Percentiles rank a stretch among this genome's conserved stretches.
Conservation (phyloP, 1,139 yeast genomes). For the Kodamaea sp. region DNA sequence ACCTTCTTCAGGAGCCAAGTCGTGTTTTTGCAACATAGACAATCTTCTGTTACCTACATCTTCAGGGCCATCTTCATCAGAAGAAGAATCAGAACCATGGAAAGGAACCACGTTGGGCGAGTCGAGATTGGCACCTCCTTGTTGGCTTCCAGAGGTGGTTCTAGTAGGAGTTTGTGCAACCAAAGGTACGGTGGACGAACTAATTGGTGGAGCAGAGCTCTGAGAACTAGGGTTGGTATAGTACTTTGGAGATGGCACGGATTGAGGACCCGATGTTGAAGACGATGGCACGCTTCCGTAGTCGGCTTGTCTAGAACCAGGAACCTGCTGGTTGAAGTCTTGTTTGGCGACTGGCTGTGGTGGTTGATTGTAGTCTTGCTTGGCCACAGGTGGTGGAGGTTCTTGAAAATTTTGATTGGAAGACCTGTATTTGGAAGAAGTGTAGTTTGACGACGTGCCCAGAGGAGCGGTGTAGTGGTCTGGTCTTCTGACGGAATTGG, state of each 20-base stretch:
- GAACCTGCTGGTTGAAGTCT: not conserved
- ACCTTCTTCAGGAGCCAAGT: constrained; percentile 20
- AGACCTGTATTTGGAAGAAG: constrained; percentile 1
- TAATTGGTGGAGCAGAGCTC: constrained; percentile 5
- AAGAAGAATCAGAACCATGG: constrained; percentile 21
- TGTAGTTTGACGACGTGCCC: not conserved
- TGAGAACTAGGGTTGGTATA: constrained; percentile 12
- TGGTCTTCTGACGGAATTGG: constrained; percentile 12
- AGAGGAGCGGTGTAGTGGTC: constrained; percentile 1
- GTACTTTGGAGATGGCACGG: constrained; percentile 14
- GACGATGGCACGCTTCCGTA: not conserved
- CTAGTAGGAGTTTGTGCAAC: constrained; percentile 2
- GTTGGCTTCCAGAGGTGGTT: constrained; percentile 3
- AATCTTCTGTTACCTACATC: constrained; percentile 24
- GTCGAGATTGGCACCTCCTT: constrained; percentile 9
- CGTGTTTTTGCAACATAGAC: constrained; percentile 38
- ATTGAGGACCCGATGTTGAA: constrained; percentile 3
- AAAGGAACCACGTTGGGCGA: constrained; percentile 27
- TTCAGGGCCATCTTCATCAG: constrained; percentile 26
- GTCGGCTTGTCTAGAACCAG: constrained; percentile 4
- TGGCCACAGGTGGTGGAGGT: constrained; percentile 1
- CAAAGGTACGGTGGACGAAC: constrained; percentile 1
- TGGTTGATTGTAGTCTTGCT: constrained; percentile 1
- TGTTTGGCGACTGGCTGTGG: not conserved
- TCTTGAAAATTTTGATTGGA: constrained; percentile 2